phyloP scores from a whole-genome alignment of 768 basidiomycete species.

The Terana coerulea region DNA sequence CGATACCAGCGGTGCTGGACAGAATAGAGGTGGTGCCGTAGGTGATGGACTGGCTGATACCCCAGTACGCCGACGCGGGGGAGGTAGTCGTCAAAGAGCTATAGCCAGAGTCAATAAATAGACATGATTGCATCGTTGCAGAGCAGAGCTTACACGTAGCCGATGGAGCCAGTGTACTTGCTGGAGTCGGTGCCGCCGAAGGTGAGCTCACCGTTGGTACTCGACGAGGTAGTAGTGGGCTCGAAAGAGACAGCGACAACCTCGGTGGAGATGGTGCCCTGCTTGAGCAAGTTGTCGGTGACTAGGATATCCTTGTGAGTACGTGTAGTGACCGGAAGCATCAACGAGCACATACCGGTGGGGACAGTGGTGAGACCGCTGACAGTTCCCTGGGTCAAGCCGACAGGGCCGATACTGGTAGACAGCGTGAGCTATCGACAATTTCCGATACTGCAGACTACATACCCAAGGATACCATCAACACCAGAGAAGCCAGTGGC shows the following conservation, averaged over 20 bases:
- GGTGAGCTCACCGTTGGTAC: conserved; percentile 33
- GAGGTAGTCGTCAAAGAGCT: conserved; percentile 28
- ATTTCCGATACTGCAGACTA: too few relatives aligned
- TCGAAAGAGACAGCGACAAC: conserved; percentile 30
- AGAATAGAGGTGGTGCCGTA: conserved; percentile 27
- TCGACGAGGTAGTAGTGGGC: conserved; percentile 23
- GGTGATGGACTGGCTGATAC: conserved; percentile 30
- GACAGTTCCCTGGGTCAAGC: conserved; percentile 43
- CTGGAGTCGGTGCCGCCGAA: conserved; percentile 32
- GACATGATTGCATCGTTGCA: background rate
- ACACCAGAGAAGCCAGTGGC: conserved; percentile 41
- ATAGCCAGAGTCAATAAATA: background rate
- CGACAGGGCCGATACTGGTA: conserved; percentile 55
- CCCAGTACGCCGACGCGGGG: conserved; percentile 31
- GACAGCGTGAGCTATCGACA: background rate
- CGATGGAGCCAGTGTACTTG: conserved; percentile 32
- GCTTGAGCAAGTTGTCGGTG: conserved; percentile 26
- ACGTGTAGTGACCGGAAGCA: background rate
- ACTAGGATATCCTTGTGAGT: background rate
- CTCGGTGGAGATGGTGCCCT: conserved; percentile 24
- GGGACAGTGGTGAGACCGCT: conserved; percentile 20
- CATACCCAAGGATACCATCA: conserved; percentile 66
- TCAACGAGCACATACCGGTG: conserved; percentile 32
- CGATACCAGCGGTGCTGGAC: conserved; percentile 26
- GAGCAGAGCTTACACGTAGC: conserved; percentile 13